Conservation (phyloP, 805 yeast genomes). For the Teunomyces tritomae region DNA sequence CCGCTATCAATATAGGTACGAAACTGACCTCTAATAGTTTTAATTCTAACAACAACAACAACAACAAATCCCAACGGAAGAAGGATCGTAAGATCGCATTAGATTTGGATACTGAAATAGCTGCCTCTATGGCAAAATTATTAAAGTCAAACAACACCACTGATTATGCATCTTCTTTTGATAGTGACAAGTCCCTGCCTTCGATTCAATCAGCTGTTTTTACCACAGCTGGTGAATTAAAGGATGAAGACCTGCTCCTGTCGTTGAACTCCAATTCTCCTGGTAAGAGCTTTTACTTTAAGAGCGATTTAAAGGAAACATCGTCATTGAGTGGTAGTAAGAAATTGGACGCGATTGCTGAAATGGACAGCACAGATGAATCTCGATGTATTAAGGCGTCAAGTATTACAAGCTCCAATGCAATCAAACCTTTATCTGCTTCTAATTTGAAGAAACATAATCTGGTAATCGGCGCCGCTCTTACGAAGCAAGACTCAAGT, state of each 20-base stretch:
- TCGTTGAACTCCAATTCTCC: constrained; percentile 29
- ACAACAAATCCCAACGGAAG: constrained; percentile 3
- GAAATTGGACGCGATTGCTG: constrained; percentile 21
- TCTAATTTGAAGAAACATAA: constrained; percentile 11
- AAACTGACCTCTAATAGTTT: constrained; percentile 5
- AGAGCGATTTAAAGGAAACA: constrained; percentile 5
- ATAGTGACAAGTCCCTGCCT: constrained; percentile 38
- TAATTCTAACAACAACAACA: constrained; percentile 7
- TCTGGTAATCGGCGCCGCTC: constrained; percentile 5
- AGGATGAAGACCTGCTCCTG: constrained; percentile 40
- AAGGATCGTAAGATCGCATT: constrained; percentile 6
- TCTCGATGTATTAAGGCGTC: background rate
- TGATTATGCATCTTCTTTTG: constrained; percentile 31
- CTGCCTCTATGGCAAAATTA: constrained; percentile 45
- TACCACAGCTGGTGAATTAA: constrained; percentile 26
- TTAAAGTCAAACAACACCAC: constrained; percentile 12
- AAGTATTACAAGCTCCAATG: constrained; percentile 11
- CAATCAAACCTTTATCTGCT: constrained; percentile 5
- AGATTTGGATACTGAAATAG: constrained; percentile 42
- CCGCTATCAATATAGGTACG: constrained; percentile 13
- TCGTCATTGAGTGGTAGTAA: background rate
- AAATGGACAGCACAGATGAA: constrained; percentile 15
- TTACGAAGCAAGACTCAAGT: constrained; percentile 11
- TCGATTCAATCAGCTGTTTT: constrained; percentile 34
- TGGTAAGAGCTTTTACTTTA: constrained; percentile 6